Evolutionary conservation across 2,329 filamentous ascomycete genomes (phyloP).

Genomic region (Penicillium capsulatum): DNA sequence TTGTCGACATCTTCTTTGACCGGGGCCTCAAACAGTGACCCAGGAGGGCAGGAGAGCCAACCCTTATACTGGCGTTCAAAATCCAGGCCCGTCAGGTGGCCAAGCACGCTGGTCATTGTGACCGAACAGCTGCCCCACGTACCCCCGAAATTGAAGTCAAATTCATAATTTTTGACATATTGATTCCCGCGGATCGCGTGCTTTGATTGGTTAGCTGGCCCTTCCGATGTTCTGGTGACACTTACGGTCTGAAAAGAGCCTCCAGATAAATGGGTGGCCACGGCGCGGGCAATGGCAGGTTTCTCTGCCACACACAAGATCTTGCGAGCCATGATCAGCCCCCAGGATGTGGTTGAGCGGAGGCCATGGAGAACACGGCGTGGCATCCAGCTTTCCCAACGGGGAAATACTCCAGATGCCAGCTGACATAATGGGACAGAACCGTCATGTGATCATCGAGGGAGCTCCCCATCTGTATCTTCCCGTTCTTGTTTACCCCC

Average conservation of each 20-base stretch:
- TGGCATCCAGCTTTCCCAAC: slow-evolving; percentile 10
- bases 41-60: slow-evolving; percentile 78
- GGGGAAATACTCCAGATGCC: slow-evolving; percentile 12
- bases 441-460: slow-evolving; percentile 11
- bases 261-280: slow-evolving; percentile 82
- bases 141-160: slow-evolving; percentile 79
- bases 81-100: slow-evolving; percentile 77
- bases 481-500: slow-evolving; percentile 7
- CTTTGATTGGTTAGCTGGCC: slow-evolving; percentile 32
- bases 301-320: slow-evolving; percentile 80
- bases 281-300: slow-evolving; percentile 91
- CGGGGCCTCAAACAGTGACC: slow-evolving; percentile 73
- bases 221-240: slow-evolving; percentile 11
- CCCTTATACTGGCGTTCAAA: slow-evolving; percentile 70
- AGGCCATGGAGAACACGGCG: slow-evolving; percentile 7
- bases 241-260: slow-evolving; percentile 66
- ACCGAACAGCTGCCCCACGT: slow-evolving; percentile 78
- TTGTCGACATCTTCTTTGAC: slow-evolving; percentile 65
- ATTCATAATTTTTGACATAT: slow-evolving; percentile 92
- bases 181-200: slow-evolving; percentile 61
- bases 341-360: slow-evolving; percentile 6
- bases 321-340: slow-evolving; percentile 43
- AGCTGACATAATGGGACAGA: too few species aligned
- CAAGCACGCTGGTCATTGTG: slow-evolving; percentile 88
- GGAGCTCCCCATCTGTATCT: slow-evolving; percentile 6